Base-by-base conservation (phyloP, 2,329 filamentous ascomycete genomes). In the Fusarium sp. region DNA sequence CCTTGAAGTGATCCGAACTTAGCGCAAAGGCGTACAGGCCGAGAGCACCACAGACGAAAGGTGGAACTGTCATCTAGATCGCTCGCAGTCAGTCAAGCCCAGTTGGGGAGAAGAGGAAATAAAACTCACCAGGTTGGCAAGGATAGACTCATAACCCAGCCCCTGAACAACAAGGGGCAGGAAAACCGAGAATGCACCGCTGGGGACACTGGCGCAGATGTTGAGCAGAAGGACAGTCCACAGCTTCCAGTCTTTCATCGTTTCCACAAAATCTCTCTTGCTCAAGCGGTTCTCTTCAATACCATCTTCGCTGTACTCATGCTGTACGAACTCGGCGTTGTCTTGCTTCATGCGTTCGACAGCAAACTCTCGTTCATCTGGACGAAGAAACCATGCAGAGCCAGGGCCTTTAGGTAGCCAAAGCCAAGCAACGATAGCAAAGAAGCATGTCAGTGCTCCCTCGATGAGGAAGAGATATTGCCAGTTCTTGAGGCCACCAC, bases 401-500 rank as follows among this genome's bases (percentile, higher is more conserved):
- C 76, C 76, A 23, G 76, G 76, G 3, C 74, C 74, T 27, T 45
- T 71, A 25, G 76, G 76, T 12, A 78, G 63, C 74, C 76, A 78
- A 37, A 68, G 19, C 76, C 76, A 78, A 31, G 76, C 69, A 31
- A 75, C n/a, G 37, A 74, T 18, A n/a, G 76, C 77, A 42, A 80
- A 65, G 39, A 78, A 59, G 37, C 77, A 78, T 23, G 78, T 80
- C 2, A 80, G 84, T 7, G 84, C 81, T 14, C 91, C 91, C 77
- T 93, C 90, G n/a, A 92, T 88, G 52, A 92, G 90, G 79, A 92
- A 92, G 1, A 92, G 83, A 88, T 89, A 91, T 15, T 88, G 83
- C 90, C 90, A 93, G 18, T 89, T 90, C 33, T 84, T 86, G 6
- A 91, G 72, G 21, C 54, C 41, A 5, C 77, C 70, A 15, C 63